Base-by-base conservation (phyloP, 768 basidiomycete species). In the Candolleomyces aberdarensis region DNA sequence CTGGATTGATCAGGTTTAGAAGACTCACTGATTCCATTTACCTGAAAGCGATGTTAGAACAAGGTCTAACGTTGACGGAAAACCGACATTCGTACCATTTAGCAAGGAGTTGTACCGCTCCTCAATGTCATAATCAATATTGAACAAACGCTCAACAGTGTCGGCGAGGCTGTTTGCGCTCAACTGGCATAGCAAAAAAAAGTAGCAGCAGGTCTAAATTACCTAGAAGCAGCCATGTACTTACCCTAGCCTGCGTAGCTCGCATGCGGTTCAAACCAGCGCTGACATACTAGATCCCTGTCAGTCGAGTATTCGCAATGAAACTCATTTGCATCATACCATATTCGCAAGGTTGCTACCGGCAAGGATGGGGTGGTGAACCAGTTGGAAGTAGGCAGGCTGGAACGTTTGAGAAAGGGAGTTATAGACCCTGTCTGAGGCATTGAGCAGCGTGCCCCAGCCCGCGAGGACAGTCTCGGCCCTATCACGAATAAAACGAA, bases 381-480 rank as follows among this genome's bases (percentile, higher is more conserved):
- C 81, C n/a, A 86, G 77, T 68, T 92, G 80, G 81, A 84, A 90
- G 76, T 84, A 91, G 0, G 88, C 82, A 1, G 85, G 77, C 65
- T 87, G 75, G 58, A 72, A 77, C 0, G 65, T 74, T 17, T 72
- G 60, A 0, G 82, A 70, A 5, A 90, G 73, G 17, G 71, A 72
- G 66, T 85, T 76, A 70, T 85, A 87, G 6, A 90, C 74, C 6
- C 75, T 69, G 0, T 81, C 82, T 1, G 88, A 85, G 7, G 80
- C 74, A 3, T 73, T 70, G 54, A 76, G 75, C 20, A 87, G 72
- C 3, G 66, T 72, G 10, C 80, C 71, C 85, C 86, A 88, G n/a
- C 72, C 77, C 8, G 72, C 73, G 40, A 84, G 69, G 9, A 88
- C 76, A 46, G 66, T 78, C 11, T 90, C 88, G 15, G 87, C 85